Evolutionary conservation across 2,329 filamentous ascomycete genomes (phyloP), one percentile per base, ranked within the genome.

Genomic region (Immersiporthe knoxdaviesiana): DNA sequence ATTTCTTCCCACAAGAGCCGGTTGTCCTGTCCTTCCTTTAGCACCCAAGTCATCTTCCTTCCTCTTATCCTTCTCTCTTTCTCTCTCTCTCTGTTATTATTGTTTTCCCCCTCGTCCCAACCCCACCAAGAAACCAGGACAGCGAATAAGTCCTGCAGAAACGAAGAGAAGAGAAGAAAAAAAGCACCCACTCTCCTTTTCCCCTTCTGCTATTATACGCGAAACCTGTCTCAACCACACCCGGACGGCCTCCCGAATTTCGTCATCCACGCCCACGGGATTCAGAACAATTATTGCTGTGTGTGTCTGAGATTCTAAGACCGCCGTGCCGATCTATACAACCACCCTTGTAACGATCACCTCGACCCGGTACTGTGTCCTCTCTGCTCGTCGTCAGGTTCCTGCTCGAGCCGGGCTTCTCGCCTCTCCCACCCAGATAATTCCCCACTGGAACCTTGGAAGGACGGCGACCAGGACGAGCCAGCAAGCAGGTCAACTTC

Each of bases 301-400:
- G 44, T 47, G 21, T 68, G 68, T 70, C 66, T 63, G 41, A 65
- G 50, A 68, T 63, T 70, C 63, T 68, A 63, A 70, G 69, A 70
- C 69, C 64, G 44, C 32, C 10, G 14, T 8, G n/a, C 24, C 12
- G n/a, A 37, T 37, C 56, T 27, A 11, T 16, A n/a, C 37, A 35
- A 35, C 35, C 14, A 27, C 16, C 62, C 62, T 32, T n/a, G 41
- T 30, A 35, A 24, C 62, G 62, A 63, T 63, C 39, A 47, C 30
- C 27, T 50, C 8, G 44, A 35, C 44, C 47, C 30, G 16, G 44
- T 35, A 24, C 7, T 47, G 5, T n/a, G 18, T 47, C 44, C n/a
- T 47, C n/a, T 47, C 18, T 47, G n/a, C 11, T 47, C 44, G 35
- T 41, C 24, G 24, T 30, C 37, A 63, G 30, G 18, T 18, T 18